A percentile compares a stretch with the other conserved stretches of the same genome.
phyloP scores from a whole-genome alignment of 2,329 filamentous ascomycete species.

The Pseudopithomyces chartarum region DNA sequence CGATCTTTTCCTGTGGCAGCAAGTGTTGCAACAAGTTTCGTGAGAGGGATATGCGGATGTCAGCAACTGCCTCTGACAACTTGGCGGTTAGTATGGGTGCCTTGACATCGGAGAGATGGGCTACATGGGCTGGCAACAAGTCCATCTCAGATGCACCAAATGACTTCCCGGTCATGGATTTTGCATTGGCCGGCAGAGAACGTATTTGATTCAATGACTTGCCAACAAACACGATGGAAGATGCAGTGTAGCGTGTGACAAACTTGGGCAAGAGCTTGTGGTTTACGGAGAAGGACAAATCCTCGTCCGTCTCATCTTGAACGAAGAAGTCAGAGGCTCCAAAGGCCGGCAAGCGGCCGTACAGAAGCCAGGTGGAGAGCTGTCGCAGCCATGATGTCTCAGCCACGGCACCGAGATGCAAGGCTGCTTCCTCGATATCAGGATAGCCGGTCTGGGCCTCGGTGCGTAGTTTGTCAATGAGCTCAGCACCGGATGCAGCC shows the following conservation, averaged over 20 bases:
- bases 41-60: constrained; percentile 81
- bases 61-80: constrained; percentile 73
- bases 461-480: constrained; percentile 77
- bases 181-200: constrained; percentile 37
- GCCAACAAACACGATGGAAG: constrained; percentile 88
- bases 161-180: constrained; percentile 27
- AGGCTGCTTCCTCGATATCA: constrained; percentile 79
- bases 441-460: constrained; percentile 87
- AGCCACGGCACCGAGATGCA: constrained; percentile 74
- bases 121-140: constrained; percentile 70
- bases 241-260: constrained; percentile 73
- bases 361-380: constrained; percentile 86
- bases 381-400: constrained; percentile 93
- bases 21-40: constrained; percentile 82
- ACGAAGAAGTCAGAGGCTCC: constrained; percentile 90
- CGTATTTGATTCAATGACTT: constrained; percentile 85
- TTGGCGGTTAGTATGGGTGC: constrained; percentile 75
- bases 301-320: constrained; percentile 41
- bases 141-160: constrained; percentile 55
- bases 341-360: constrained; percentile 79
- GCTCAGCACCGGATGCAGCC: constrained; percentile 67
- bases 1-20: constrained; percentile 75
- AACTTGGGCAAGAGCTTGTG: constrained; percentile 74
- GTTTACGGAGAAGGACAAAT: constrained; percentile 34
- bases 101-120: constrained; percentile 68